phyloP scores from a whole-genome alignment of 2,329 filamentous ascomycete species.

The Diaporthe ilicicola region DNA sequence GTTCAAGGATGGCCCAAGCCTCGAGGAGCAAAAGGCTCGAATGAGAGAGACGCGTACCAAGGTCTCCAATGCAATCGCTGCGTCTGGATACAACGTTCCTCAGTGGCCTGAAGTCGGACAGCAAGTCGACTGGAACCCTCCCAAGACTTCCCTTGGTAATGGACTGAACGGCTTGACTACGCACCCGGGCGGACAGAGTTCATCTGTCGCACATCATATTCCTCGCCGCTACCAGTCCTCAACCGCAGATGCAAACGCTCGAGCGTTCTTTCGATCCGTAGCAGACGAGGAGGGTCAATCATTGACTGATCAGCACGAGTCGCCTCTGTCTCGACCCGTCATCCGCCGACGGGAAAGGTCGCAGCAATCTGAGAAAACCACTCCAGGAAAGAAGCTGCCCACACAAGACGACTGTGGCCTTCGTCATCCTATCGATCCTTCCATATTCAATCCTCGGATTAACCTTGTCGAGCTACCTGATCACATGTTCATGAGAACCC shows the following conservation, averaged over 20 bases:
- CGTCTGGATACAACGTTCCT: not conserved
- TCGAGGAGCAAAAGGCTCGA: slow-evolving; percentile 19
- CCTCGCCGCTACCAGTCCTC: slow-evolving; percentile 15
- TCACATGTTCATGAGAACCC: not conserved
- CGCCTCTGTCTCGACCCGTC: not conserved
- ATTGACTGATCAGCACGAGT: not conserved
- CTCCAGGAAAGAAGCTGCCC: not conserved
- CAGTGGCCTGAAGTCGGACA: slow-evolving; percentile 19
- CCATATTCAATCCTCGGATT: slow-evolving; percentile 12
- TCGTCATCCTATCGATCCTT: not conserved
- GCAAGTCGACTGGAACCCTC: not conserved
- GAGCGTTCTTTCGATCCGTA: not conserved
- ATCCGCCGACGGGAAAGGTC: not conserved
- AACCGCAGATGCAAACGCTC: not conserved
- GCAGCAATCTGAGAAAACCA: not conserved
- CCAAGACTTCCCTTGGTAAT: not conserved
- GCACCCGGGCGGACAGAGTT: not conserved
- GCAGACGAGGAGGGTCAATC: not conserved
- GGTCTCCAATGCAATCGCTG: not conserved
- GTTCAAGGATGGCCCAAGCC: slow-evolving; percentile 7
- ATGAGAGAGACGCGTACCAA: slow-evolving; percentile 22
- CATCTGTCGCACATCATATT: not conserved
- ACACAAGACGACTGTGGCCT: not conserved
- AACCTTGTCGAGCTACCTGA: slow-evolving; percentile 10
- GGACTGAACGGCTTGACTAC: not conserved